Percentiles rank a stretch among this genome's conserved stretches.
These are phyloP conservation scores for Candida sphagnicola DNA, from an alignment of 805 yeast species.

Conservation along the genomic window DNA sequence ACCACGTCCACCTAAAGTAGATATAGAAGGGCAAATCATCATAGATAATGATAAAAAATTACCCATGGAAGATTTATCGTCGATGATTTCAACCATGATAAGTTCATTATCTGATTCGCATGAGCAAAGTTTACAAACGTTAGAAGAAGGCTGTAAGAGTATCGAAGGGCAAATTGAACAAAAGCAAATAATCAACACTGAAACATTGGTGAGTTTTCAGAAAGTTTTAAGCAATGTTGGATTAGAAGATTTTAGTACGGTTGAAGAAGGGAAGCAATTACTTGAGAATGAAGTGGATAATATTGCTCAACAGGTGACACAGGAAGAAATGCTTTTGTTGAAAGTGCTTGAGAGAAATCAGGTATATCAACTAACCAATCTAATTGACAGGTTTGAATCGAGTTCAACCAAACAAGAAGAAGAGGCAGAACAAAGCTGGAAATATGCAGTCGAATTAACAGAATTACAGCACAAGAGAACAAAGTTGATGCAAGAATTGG, in stretches of 20 bases:
- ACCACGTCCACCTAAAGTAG: slow-evolving; percentile 33
- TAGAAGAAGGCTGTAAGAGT: slow-evolving; percentile 31
- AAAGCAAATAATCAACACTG: slow-evolving; percentile 43
- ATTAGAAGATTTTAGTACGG: slow-evolving; percentile 17
- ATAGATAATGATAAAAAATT: slow-evolving; percentile 17
- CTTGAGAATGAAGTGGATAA: slow-evolving; percentile 14
- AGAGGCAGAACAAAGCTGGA: slow-evolving; percentile 13
- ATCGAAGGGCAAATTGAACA: slow-evolving; percentile 49
- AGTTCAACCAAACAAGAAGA: slow-evolving; percentile 13
- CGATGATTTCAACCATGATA: slow-evolving; percentile 39
- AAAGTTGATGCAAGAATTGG: slow-evolving; percentile 42
- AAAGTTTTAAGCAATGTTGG: slow-evolving; percentile 28
- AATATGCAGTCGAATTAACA: slow-evolving; percentile 35
- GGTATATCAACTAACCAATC: slow-evolving; percentile 41
- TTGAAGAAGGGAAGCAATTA: slow-evolving; percentile 23
- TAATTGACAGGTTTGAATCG: slow-evolving; percentile 39
- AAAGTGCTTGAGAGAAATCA: slow-evolving; percentile 36
- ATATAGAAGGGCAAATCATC: slow-evolving; percentile 25
- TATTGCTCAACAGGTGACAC: slow-evolving; percentile 1
- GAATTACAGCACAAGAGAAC: slow-evolving; percentile 51
- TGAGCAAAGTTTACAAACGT: slow-evolving; percentile 45
- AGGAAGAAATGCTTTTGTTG: slow-evolving; percentile 19
- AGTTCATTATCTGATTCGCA: slow-evolving; percentile 53
- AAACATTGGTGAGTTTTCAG: slow-evolving; percentile 23
- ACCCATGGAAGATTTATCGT: slow-evolving; percentile 29